Evolutionary conservation across 163 green algal genomes (phyloP).

Genomic region (Chloromonas sp.): DNA sequence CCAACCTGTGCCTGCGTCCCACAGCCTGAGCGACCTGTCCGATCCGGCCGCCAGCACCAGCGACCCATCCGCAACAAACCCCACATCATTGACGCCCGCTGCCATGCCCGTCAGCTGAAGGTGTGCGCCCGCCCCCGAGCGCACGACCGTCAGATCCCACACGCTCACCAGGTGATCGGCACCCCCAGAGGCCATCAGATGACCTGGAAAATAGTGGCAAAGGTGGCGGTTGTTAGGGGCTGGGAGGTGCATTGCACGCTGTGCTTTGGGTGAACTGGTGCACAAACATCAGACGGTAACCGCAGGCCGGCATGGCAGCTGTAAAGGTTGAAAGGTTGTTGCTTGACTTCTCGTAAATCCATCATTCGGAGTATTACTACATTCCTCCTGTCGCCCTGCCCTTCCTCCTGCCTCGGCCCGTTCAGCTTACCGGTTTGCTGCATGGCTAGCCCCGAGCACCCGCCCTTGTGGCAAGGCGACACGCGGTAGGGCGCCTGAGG

Average conservation of each 20-base stretch:
- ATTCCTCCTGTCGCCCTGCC: too few species aligned
- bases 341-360: too few species aligned
- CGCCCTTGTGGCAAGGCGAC: slow-evolving; percentile 23
- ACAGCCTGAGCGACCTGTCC: slow-evolving; percentile 37
- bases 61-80: slow-evolving; percentile 31
- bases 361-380: too few species aligned
- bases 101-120: slow-evolving; percentile 23
- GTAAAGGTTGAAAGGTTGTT: too few species aligned
- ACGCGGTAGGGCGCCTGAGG: slow-evolving; percentile 12
- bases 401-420: too few species aligned
- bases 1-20: slow-evolving; percentile 28
- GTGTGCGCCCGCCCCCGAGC: background rate
- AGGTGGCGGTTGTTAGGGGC: too few species aligned
- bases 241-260: too few species aligned
- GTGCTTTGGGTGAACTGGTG: too few species aligned
- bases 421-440: slow-evolving; percentile 9
- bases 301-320: too few species aligned
- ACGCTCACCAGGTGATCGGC: slow-evolving; percentile 32
- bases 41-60: slow-evolving; percentile 36
- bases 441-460: slow-evolving; percentile 3
- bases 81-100: slow-evolving; percentile 37
- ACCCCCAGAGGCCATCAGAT: slow-evolving; percentile 40
- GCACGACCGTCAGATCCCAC: slow-evolving; percentile 31
- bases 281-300: too few species aligned
- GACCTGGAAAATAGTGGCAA: slow-evolving; percentile 14